Evolutionary conservation across 352 stramenopile genomes (phyloP), one percentile per base, ranked within the genome.

Genomic region (Thraustotheca clavata): DNA sequence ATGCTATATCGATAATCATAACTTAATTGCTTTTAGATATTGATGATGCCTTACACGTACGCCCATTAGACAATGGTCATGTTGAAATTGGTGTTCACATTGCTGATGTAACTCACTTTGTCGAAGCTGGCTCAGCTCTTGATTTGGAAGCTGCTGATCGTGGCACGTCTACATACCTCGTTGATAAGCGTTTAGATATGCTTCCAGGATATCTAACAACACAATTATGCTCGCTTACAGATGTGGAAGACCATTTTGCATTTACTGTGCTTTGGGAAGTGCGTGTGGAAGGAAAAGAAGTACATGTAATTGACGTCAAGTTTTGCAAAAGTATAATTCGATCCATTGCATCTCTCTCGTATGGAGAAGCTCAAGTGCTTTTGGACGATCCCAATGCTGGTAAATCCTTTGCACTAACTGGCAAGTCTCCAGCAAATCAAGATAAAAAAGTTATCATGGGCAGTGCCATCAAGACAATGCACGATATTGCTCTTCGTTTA

Each of bases 21-120:
- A 61, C 49, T 35, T 11, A 59, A 26, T 47, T 11, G 38, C 12
- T 40, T 8, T 26, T 62, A 62, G 97, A 99, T 80, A 99, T 99
- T 71, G 97, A 99, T 71, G 97, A 96, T 68, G 85, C 88, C 38
- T 93, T 96, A 83, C 92, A 87, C 14, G 83, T 95, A 35, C 78
- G 75, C 11, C 60, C 62, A 0, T 71, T 95, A 32, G 63, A 79
- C 2, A 94, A 95, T 49, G 87, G 86, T 8, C 88, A 91, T 61
- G 55, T 95, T 18, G 87, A 98, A 61, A 77, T 98, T 4, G 96
- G 96, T 2, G 96, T 99, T 4, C 97, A 99, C 68, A 99, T 99
- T 73, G 97, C 97, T 0, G 97, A 99, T 73, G 97, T 99, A 2
- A 98, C 96, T 38, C 96, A 99, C 74, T 99, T 99, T 69, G 96